Base-by-base conservation (phyloP, 352 stramenopile genomes). In the Plasmopara muralis region DNA sequence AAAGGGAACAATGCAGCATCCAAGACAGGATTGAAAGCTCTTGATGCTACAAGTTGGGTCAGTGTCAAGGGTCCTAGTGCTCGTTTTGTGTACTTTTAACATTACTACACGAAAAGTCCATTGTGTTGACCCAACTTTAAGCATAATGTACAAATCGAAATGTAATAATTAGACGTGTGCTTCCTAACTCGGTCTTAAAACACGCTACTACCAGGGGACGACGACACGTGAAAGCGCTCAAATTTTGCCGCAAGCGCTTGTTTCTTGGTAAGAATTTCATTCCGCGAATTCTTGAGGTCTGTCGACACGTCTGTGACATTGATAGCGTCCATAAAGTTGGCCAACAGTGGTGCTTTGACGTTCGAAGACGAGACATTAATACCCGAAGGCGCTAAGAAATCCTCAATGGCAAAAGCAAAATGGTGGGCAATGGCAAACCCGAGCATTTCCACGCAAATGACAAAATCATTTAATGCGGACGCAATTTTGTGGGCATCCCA, bases 381-480 rank as follows among this genome's bases (percentile, higher is more conserved):
- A 1, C 64, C 58, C 18, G 74, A 62, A 8, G 68, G 61, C 14
- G 66, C 56, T 33, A 93, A 45, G 62, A 93, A 97, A 60, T 97
- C 89, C 37, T 93, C 86, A 57, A 97, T 93, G 4, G 82, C 83
- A 48, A 97, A 98, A 13, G 87, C 87, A 53, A 89, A 97, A 60
- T 95, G 89, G 68, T 97, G 94, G 18, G 85, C 87, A 16, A 97
- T 54, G 6, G 90, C 88, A 46, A 96, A 95, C 44, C 93, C 76
- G 46, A 97, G 76, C 92, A 98, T 98, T 59, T 98, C 92, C 29
- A 96, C 74, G 61, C 92, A 98, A 57, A 97, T 97, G 61, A 97
- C 70, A 59, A 97, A 94, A 72, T 98, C 87, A 49, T 97, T 95
- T 29, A 97, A 65, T 35, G 81, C 90, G 44, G 89, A 95, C 13